Evolutionary conservation across 1,284 basidiomycete species (phyloP).

Genomic region (Wallemia ichthyophaga): DNA sequence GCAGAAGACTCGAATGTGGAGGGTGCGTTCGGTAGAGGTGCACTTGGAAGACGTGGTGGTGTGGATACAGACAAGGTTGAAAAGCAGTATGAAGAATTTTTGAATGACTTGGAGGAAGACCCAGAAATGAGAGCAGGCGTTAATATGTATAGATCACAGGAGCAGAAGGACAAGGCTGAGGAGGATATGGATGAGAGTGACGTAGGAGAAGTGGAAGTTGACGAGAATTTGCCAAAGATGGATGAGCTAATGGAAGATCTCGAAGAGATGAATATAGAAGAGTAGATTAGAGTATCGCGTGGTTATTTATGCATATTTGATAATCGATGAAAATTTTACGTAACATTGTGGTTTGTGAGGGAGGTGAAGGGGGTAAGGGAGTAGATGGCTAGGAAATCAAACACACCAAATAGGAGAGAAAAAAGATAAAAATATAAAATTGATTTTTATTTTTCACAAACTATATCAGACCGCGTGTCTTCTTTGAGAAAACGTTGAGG

Average conservation of each 20-base stretch:
- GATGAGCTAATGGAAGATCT: conserved; percentile 79
- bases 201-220: conserved; percentile 34
- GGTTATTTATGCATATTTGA: not conserved
- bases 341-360: too few relatives aligned
- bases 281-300: conserved; percentile 2
- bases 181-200: conserved; percentile 18
- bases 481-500: not conserved
- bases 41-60: conserved; percentile 65
- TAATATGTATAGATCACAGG: conserved; percentile 49
- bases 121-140: conserved; percentile 65
- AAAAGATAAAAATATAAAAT: too few relatives aligned
- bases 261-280: conserved; percentile 24
- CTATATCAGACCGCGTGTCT: too few relatives aligned
- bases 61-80: conserved; percentile 80
- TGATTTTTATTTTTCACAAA: not conserved
- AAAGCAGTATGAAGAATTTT: conserved; percentile 83
- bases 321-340: not conserved
- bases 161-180: conserved; percentile 10
- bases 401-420: too few relatives aligned
- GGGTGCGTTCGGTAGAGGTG: conserved; percentile 30
- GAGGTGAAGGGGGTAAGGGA: too few relatives aligned
- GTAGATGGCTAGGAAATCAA: too few relatives aligned
- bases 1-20: conserved; percentile 23
- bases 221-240: conserved; percentile 69
- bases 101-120: conserved; percentile 87